Percentiles rank a stretch among this genome's conserved stretches.
Conservation (phyloP, 73 alveolate species). For the Uronychia setigera region DNA sequence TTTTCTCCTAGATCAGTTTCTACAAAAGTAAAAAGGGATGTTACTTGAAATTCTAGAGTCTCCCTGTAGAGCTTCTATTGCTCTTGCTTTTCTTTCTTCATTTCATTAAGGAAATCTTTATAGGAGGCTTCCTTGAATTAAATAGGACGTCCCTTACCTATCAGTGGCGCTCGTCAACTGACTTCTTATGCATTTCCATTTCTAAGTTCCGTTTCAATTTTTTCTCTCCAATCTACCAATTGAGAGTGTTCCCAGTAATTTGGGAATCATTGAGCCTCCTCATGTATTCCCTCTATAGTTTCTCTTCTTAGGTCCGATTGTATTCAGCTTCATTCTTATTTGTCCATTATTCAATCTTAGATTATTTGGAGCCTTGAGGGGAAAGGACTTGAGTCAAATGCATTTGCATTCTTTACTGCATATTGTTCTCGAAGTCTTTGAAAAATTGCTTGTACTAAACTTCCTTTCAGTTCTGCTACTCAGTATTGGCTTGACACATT, state of each 20-base stretch:
- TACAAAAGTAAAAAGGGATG: background rate
- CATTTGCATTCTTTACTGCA: conserved; percentile 44
- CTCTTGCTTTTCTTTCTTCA: conserved; percentile 29
- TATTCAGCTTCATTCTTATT: conserved; percentile 14
- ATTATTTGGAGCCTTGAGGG: conserved; percentile 18
- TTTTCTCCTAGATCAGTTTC: conserved; percentile 25
- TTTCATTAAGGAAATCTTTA: conserved; percentile 3
- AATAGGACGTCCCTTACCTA: conserved; percentile 15
- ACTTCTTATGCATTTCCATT: conserved; percentile 5
- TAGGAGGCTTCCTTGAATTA: conserved; percentile 29
- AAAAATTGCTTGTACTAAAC: conserved; percentile 45
- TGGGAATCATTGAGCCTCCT: conserved; percentile 22
- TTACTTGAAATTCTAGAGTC: conserved; percentile 31
- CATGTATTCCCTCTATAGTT: conserved; percentile 11
- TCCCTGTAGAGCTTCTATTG: conserved; percentile 40
- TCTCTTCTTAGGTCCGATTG: background rate
- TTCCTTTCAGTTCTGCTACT: conserved; percentile 32
- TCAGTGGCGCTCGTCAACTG: background rate
- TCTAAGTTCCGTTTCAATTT: conserved; percentile 2
- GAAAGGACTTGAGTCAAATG: conserved; percentile 39
- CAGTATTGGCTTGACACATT: conserved; percentile 24
- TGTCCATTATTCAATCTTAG: conserved; percentile 27
- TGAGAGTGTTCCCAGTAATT: conserved; percentile 16
- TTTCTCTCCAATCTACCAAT: conserved; percentile 13
- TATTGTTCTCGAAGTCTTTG: conserved; percentile 52